phyloP scores from a whole-genome alignment of 257 asterid genomes.

The Forsythia suspensa region DNA sequence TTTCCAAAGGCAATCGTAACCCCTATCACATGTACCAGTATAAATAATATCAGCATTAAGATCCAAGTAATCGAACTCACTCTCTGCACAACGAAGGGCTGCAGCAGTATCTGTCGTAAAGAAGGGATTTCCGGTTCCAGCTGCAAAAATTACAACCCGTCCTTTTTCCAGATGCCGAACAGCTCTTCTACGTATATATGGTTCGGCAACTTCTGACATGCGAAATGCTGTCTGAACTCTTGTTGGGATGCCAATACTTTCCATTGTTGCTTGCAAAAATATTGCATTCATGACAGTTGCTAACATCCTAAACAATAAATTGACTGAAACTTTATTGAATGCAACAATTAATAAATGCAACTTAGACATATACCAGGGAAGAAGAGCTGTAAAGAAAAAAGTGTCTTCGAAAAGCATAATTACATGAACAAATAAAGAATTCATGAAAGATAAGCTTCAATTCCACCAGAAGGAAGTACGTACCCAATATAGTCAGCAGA shows the following conservation, averaged over 20 bases:
- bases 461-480: constrained; percentile 19
- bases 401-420: background rate
- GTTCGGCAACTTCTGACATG: constrained; percentile 99
- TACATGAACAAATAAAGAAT: background rate
- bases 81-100: constrained; percentile 94
- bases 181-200: constrained; percentile 94
- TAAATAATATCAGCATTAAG: constrained; percentile 12
- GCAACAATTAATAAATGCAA: constrained; percentile 12
- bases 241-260: constrained; percentile 97
- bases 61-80: constrained; percentile 44
- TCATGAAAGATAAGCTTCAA: background rate
- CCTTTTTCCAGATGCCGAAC: constrained; percentile 97
- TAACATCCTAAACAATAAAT: constrained; percentile 68
- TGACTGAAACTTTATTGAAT: constrained; percentile 10
- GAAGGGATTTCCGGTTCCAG: constrained; percentile 98
- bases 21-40: background rate
- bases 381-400: constrained; percentile 1
- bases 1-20: constrained; percentile 1
- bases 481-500: constrained; percentile 98
- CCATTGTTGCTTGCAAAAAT: constrained; percentile 96
- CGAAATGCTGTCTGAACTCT: constrained; percentile 98
- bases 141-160: constrained; percentile 95
- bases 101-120: constrained; percentile 99
- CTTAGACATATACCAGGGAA: background rate
- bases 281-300: constrained; percentile 99